Percentiles rank a stretch among this genome's conserved stretches.
Evolutionary conservation across 1,139 yeast species (phyloP).

Genomic region (Yamadazyma buinensis): DNA sequence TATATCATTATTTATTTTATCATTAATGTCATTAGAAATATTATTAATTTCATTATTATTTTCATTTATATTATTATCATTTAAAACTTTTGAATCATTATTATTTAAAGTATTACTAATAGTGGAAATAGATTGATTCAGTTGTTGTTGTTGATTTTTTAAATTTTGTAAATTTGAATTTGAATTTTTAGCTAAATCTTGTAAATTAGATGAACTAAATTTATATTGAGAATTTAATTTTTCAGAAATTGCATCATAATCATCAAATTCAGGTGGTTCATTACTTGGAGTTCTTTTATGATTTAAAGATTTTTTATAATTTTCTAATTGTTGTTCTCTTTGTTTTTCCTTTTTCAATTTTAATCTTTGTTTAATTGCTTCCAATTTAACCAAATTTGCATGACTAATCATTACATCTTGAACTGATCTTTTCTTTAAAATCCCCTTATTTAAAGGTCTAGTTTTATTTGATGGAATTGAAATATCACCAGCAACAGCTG

Average conservation of each 20-base stretch:
- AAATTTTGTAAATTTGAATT: slow-evolving; percentile 1
- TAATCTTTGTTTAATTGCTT: slow-evolving; percentile 39
- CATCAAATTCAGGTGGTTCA: slow-evolving; percentile 44
- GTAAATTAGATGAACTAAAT: slow-evolving; percentile 17
- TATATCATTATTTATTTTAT: not conserved
- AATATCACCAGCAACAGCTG: slow-evolving; percentile 48
- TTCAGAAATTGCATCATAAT: slow-evolving; percentile 56
- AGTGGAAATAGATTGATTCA: too few relatives aligned
- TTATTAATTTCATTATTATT: not conserved
- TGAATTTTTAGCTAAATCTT: slow-evolving; percentile 6
- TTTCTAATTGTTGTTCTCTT: slow-evolving; percentile 13
- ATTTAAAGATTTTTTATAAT: slow-evolving; percentile 15
- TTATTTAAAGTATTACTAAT: not conserved
- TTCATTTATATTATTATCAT: not conserved
- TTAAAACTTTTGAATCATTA: not conserved
- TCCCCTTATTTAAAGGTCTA: slow-evolving; percentile 43
- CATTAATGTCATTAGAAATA: slow-evolving; percentile 1
- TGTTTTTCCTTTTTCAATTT: slow-evolving; percentile 24
- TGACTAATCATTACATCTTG: slow-evolving; percentile 69
- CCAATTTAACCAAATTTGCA: slow-evolving; percentile 46
- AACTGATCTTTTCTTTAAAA: slow-evolving; percentile 75
- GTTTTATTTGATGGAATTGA: slow-evolving; percentile 22
- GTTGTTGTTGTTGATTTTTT: not conserved
- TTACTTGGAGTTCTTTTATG: slow-evolving; percentile 14
- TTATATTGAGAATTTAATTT: slow-evolving; percentile 57